Evolutionary conservation across 768 basidiomycete genomes (phyloP), one percentile per base, ranked within the genome.

Genomic region (Boletales sp.): DNA sequence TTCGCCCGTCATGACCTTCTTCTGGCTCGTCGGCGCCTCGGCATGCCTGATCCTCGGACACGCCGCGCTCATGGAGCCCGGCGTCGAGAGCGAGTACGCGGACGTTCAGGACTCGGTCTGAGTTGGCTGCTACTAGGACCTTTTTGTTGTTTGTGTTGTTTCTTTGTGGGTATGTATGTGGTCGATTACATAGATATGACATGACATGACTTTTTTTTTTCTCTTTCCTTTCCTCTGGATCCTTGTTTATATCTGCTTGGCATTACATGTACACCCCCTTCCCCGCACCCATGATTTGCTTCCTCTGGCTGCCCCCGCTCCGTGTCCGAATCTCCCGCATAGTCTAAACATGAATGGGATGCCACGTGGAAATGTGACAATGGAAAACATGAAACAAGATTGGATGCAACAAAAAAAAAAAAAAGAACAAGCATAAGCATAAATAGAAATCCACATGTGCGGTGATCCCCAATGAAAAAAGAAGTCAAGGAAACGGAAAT

Each of bases 11-110:
- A 69, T 75, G 73, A 88, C 90, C 21, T 82, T 97, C 71, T 97
- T 98, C 80, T 95, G 92, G 91, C 78, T 97, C 59, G 84, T 95
- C 52, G 93, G 94, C 17, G 87, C 89, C 1, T 93, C 90, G 1
- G 78, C 81, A 17, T 76, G 94, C 53, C 73, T 95, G 53, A 90
- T 98, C 61, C 74, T 95, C 54, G 83, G 76, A 10, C 95, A 98
- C 63, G 95, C 95, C 2, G 80, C 79, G 48, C 54, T 97, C 54
- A 83, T 97, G 54, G 95, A 98, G 69, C 95, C 94, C 2, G 95
- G 95, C 24, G 81, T 97, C 47, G 95, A 98, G 72, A 90, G 87
- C 72, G 93, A 95, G 67, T 97, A 97, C 58, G 83, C 87, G 4
- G 63, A 72, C 38, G 86, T 92, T n/a, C 80, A 87, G 67, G 87